Base-by-base conservation (phyloP, 1,284 basidiomycete genomes). In the Ustilago tritici region DNA sequence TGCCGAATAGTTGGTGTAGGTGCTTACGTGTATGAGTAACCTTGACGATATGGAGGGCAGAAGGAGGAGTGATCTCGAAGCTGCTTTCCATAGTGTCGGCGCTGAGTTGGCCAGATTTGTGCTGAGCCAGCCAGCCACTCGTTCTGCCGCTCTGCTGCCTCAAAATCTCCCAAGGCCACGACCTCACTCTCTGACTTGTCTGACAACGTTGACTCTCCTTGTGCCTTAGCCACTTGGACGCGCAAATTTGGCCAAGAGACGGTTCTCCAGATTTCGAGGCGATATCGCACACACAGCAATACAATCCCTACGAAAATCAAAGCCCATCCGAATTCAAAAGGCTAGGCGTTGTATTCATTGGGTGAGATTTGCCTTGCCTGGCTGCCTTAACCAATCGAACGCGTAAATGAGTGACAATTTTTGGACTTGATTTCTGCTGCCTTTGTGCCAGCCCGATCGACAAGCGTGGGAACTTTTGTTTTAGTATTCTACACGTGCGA, bases 1-100 rank as follows among this genome's bases (percentile, higher is more conserved):
- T 32, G 54, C 10, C 34, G 19, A 32, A 60, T 28, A 19, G 35
- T 28, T 65, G 65, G 58, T 65, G 65, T 55, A 65, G 70, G 68
- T 61, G 70, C 70, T 73, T 73, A 73, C 70, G 65, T 73, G 61
- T 65, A 58, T 68, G 65, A 73, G 72, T 66, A 56, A 74, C 72
- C 72, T 75, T 75, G 72, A 70, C 72, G 72, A 75, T 75, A 75
- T 75, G 72, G 72, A 75, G 72, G 62, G 54, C 53, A 64, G 64
- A 65, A 69, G 61, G 63, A 73, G 65, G 65, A 65, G 58, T 58
- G 58, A 35, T 57, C 40, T 28, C 65, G 54, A 31, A 17, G 59
- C 46, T 19, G 57, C 53, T 57, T 67, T 67, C 41, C 61, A 72
- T 64, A 61, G 70, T 53, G 65, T 72, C 58, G 61, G 50, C 58